Conservation (phyloP, 345 rosid species). For the Punica granatum region DNA sequence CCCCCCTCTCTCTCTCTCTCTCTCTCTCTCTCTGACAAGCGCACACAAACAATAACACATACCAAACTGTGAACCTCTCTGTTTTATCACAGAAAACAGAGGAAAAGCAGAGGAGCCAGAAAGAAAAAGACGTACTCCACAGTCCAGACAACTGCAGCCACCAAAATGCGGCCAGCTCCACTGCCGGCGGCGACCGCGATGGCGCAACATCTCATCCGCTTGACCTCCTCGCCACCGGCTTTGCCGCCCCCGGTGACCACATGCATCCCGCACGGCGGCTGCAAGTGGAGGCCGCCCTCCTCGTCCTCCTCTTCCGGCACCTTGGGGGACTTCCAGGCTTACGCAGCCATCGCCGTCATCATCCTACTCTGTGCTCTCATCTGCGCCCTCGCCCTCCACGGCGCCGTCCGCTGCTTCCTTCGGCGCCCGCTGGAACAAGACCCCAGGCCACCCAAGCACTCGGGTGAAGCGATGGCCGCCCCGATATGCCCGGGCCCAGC, state of each 20-base stretch:
- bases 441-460: conserved; percentile 25
- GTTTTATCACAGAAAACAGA: not conserved
- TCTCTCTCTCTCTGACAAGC: too few species aligned
- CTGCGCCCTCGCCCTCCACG: conserved; percentile 53
- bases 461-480: conserved; percentile 7
- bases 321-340: conserved; percentile 45
- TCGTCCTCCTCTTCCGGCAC: conserved; percentile 28
- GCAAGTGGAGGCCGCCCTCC: conserved; percentile 27
- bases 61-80: too few species aligned
- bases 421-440: conserved; percentile 13
- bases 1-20: too few species aligned
- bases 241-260: conserved; percentile 16
- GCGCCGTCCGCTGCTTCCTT: conserved; percentile 61
- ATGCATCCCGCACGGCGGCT: conserved; percentile 25
- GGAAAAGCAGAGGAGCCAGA: not conserved
- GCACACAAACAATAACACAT: too few species aligned
- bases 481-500: conserved; percentile 23
- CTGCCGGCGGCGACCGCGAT: not conserved
- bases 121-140: too few species aligned
- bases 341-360: conserved; percentile 37
- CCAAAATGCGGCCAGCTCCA: not conserved
- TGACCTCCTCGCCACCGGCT: not conserved
- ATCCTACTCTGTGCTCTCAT: conserved; percentile 48
- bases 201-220: not conserved
- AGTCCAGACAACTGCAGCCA: not conserved